Evolutionary conservation across 2,329 filamentous ascomycete species (phyloP), one percentile per base, ranked within the genome.

Genomic region (Cladosporium sp.): DNA sequence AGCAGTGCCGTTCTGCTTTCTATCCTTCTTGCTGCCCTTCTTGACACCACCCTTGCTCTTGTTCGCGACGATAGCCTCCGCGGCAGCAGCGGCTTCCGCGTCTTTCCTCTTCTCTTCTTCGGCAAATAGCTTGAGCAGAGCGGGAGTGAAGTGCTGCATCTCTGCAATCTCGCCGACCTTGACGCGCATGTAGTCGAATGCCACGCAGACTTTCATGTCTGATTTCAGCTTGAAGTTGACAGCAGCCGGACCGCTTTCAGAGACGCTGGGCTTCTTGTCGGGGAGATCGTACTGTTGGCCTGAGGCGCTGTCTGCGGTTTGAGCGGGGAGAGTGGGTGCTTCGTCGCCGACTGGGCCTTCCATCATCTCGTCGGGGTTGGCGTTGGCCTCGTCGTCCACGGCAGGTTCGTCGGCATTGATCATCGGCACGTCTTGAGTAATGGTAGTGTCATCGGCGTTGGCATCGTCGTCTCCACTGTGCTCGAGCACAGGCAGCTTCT

Each of bases 121-220:
- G 66, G 83, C 83, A 70, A 89, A 83, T 66, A 90, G 74, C 75
- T 82, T 81, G 67, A 83, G 78, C 65, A 91, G 71, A 21, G 87
- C 87, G 14, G 85, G 85, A 65, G 86, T 81, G 72, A 87, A 90
- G 69, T 83, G 82, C 70, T 87, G 86, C 56, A 91, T 82, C 76
- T 88, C 83, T 67, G 84, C 84, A 69, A 92, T 91, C 69, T 92
- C 89, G 10, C 88, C 86, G 32, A 93, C 79, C 75, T 83, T 87
- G 48, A 93, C 86, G 5, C 85, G 81, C 91, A 94, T 94, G 70
- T 91, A 88, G 74, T 95, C 91, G 76, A 92, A 92, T 1, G 89
- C 91, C 64, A 93, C 84, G 65, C 91, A 83, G 18, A 92, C 86
- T 46, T 88, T 86, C 80, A 88, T 85, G 67, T 87, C 82, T 23